Conservation (phyloP, 2,329 filamentous ascomycete species). For the Pestalotiopsis sp. region DNA sequence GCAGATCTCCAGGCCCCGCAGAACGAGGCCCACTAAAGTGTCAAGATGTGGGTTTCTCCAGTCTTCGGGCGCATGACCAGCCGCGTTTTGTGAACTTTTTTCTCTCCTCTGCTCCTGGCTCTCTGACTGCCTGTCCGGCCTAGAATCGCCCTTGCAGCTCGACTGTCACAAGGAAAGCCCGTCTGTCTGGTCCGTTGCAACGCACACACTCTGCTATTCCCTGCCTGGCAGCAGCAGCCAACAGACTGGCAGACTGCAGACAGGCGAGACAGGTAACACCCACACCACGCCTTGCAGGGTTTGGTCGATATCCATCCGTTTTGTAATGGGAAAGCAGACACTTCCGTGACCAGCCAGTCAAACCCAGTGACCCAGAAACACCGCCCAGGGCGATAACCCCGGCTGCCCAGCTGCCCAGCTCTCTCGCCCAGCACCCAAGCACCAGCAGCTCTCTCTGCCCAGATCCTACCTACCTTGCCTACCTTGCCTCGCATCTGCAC, state of each 20-base stretch:
- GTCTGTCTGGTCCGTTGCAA: constrained; percentile 1
- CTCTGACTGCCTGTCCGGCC: not conserved
- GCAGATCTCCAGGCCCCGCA: constrained; percentile 5
- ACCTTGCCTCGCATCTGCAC: not conserved
- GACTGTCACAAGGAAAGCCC: not conserved
- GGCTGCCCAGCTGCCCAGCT: too few relatives aligned
- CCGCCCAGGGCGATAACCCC: not conserved
- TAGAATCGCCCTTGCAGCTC: constrained; percentile 9
- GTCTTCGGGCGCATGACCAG: constrained; percentile 3
- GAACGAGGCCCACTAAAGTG: not conserved
- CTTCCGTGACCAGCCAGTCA: not conserved
- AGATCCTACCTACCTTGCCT: not conserved
- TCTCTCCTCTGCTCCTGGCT: not conserved
- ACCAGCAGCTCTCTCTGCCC: not conserved
- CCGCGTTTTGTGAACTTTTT: not conserved
- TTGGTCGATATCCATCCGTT: not conserved
- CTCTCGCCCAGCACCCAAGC: not conserved
- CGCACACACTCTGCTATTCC: not conserved
- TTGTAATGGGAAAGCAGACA: not conserved
- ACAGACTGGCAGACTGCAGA: not conserved
- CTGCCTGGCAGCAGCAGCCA: not conserved
- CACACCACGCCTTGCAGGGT: not conserved
- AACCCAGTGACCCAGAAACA: not conserved
- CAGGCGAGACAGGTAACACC: not conserved
- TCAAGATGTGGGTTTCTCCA: constrained; percentile 4